A percentile compares a stretch with the other conserved stretches of the same genome.
phyloP scores from a whole-genome alignment of 257 asterid genomes.

The Primulina huaijiensis region DNA sequence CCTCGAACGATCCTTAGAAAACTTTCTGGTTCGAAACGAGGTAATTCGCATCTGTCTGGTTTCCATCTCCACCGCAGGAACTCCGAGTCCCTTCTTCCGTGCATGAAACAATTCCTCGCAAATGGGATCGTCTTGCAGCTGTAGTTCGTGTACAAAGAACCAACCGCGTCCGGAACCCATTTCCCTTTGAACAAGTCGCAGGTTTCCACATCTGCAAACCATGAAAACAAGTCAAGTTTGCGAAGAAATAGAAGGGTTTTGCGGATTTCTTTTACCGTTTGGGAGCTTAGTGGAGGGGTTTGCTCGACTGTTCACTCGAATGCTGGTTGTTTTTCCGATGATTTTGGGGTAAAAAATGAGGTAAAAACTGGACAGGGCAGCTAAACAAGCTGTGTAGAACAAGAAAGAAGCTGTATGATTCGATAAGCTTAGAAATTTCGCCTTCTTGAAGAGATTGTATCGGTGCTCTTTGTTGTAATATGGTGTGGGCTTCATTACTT shows the following conservation, averaged over 20 bases:
- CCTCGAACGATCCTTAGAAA: constrained; percentile 18
- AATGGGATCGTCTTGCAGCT: background rate
- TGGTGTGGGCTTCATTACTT: background rate
- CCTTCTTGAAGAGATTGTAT: background rate
- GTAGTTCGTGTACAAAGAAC: background rate
- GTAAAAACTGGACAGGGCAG: background rate
- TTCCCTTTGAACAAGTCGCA: background rate
- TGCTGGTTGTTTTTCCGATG: background rate
- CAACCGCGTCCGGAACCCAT: background rate
- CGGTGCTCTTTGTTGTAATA: background rate
- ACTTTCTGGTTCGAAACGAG: constrained; percentile 25
- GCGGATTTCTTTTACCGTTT: background rate
- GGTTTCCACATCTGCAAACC: background rate
- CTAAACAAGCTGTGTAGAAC: background rate
- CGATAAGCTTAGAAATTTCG: background rate
- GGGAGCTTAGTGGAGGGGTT: background rate
- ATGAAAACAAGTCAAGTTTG: background rate
- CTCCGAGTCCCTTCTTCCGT: constrained; percentile 32
- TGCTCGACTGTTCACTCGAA: background rate
- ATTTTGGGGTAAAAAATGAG: background rate
- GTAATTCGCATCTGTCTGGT: constrained; percentile 34
- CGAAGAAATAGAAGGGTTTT: background rate
- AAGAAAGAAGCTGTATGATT: background rate
- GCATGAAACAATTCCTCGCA: constrained; percentile 31
- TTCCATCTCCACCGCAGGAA: constrained; percentile 44